These are phyloP conservation scores for Ligustrum vulgare DNA, from an alignment of 257 asterid genomes.

Conservation along the genomic window DNA sequence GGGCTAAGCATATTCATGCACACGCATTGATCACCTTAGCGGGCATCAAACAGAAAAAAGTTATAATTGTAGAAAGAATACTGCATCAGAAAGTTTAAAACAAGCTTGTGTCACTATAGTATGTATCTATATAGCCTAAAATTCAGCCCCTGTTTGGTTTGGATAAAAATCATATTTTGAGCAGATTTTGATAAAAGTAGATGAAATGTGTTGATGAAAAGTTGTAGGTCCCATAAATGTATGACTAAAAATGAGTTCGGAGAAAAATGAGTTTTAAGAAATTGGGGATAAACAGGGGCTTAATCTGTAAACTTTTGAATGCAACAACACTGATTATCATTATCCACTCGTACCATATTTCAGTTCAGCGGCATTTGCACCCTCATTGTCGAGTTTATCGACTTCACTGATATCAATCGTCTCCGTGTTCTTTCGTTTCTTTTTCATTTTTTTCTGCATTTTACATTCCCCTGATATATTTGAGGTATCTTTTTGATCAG, in stretches of 20 bases:
- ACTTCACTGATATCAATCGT: slow-evolving; percentile 8
- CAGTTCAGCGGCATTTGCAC: slow-evolving; percentile 25
- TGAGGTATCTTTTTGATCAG: slow-evolving; percentile 21
- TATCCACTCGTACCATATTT: slow-evolving; percentile 33
- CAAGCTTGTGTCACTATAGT: too few species aligned
- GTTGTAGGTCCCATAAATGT: too few species aligned
- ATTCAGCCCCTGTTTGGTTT: too few species aligned
- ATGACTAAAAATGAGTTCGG: too few species aligned
- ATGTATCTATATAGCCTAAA: too few species aligned
- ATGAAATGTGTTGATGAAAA: too few species aligned
- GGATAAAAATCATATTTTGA: too few species aligned
- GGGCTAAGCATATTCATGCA: neutral
- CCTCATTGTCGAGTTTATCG: slow-evolving; percentile 19
- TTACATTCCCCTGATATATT: slow-evolving; percentile 26
- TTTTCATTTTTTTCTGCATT: slow-evolving; percentile 38
- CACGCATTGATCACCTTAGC: neutral
- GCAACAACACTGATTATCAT: neutral
- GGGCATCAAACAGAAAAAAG: neutral
- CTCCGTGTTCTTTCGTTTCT: slow-evolving; percentile 39
- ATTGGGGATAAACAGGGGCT: too few species aligned
- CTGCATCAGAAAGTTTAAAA: too few species aligned
- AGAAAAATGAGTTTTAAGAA: too few species aligned
- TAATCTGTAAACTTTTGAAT: neutral
- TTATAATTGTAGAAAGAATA: neutral
- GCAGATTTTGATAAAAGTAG: too few species aligned